phyloP scores from a whole-genome alignment of 192 early-diverging fungal genomes.

The Linnemannia schmuckeri region DNA sequence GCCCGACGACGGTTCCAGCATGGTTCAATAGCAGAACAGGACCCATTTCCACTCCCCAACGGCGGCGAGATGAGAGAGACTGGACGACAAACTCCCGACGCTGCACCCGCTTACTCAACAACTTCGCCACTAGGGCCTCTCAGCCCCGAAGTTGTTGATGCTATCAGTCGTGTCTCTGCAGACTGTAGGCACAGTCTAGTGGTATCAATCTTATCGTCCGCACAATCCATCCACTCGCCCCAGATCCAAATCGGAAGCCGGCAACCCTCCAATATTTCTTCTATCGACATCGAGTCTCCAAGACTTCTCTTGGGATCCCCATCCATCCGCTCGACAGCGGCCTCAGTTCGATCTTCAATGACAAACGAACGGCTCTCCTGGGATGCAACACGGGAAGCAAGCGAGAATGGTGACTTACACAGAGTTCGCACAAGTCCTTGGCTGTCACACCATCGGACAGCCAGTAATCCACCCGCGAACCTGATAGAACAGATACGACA shows the following conservation, averaged over 20 bases:
- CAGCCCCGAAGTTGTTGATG: constrained; percentile 45
- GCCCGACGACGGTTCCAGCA: constrained; percentile 10
- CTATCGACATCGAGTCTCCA: not conserved
- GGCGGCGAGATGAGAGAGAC: constrained; percentile 7
- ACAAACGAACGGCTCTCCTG: constrained; percentile 2
- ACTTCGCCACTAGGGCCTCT: constrained; percentile 42
- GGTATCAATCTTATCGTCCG: constrained; percentile 33
- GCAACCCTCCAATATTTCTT: constrained; percentile 18
- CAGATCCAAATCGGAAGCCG: not conserved
- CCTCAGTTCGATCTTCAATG: constrained; percentile 15
- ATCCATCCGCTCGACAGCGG: not conserved
- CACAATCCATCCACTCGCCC: constrained; percentile 7
- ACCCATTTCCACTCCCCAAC: not conserved
- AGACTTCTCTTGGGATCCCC: not conserved
- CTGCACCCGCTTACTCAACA: constrained; percentile 36
- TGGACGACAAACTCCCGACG: constrained; percentile 36
- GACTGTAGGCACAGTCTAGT: constrained; percentile 41
- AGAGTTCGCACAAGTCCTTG: not conserved
- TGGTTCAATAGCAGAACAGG: not conserved
- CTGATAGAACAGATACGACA: not conserved
- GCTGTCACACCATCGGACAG: not conserved
- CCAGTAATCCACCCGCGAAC: not conserved
- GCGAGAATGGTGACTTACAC: not conserved
- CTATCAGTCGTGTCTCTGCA: constrained; percentile 30
- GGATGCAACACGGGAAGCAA: not conserved